A percentile compares a stretch with the other conserved stretches of the same genome.
These are phyloP conservation scores for Epichloe scottii DNA, from an alignment of 2,329 filamentous ascomycete species.

Conservation along the genomic window DNA sequence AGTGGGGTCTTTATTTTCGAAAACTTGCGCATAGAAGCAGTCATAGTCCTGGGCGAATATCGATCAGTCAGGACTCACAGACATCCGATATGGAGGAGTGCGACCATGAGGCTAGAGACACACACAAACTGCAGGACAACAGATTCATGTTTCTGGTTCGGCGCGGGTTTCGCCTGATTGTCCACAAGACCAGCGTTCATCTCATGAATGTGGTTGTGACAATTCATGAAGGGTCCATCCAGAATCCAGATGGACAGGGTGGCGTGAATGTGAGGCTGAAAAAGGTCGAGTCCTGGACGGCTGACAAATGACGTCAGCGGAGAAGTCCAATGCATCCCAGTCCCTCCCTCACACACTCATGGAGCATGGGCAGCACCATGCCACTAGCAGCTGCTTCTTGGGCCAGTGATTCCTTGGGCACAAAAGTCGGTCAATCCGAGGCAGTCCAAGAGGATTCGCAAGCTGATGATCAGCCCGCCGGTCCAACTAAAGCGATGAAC, in stretches of 20 bases:
- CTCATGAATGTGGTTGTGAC: neutral
- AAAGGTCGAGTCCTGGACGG: neutral
- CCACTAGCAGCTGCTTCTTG: neutral
- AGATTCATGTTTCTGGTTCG: constrained; percentile 46
- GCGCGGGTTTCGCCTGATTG: constrained; percentile 12
- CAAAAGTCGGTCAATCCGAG: too few species aligned
- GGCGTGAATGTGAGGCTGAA: neutral
- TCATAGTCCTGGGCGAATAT: constrained; percentile 51
- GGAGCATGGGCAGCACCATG: neutral
- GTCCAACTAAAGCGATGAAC: too few species aligned
- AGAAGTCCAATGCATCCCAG: too few species aligned
- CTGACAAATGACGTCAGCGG: constrained; percentile 1
- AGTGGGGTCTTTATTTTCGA: constrained; percentile 66
- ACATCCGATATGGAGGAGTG: constrained; percentile 2
- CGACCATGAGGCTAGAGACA: constrained; percentile 15
- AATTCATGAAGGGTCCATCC: neutral
- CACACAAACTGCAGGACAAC: constrained; percentile 74
- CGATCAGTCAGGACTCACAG: neutral
- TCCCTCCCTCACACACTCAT: neutral
- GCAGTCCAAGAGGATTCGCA: too few species aligned
- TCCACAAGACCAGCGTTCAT: constrained; percentile 6
- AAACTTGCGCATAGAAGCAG: constrained; percentile 89
- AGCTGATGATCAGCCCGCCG: too few species aligned
- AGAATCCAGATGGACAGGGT: neutral
- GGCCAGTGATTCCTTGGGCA: too few species aligned